Conservation (phyloP, 2,329 filamentous ascomycete genomes). For the Bimuria novae-zelandiae region DNA sequence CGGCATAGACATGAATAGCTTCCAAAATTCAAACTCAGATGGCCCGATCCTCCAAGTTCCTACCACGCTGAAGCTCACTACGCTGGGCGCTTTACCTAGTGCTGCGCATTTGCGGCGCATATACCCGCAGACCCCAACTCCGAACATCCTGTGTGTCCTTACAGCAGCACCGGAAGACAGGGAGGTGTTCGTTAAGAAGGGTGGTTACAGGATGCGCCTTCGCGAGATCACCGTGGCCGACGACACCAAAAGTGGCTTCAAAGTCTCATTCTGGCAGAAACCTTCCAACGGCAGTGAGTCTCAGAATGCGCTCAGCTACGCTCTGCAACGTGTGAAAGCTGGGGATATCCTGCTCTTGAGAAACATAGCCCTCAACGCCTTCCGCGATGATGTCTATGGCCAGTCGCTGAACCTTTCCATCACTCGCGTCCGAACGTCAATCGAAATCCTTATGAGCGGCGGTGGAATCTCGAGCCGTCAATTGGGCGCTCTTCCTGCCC, state of each 20-base stretch:
- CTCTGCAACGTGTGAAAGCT: conserved; percentile 58
- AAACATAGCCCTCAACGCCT: conserved; percentile 78
- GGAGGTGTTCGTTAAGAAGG: conserved; percentile 69
- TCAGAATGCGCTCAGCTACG: conserved; percentile 46
- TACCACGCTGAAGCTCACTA: conserved; percentile 54
- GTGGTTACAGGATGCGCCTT: conserved; percentile 54
- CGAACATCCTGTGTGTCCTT: conserved; percentile 80
- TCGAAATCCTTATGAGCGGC: conserved; percentile 68
- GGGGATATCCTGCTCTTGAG: conserved; percentile 80
- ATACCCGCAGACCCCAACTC: conserved; percentile 77
- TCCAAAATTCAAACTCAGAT: conserved; percentile 18
- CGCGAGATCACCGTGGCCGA: conserved; percentile 67
- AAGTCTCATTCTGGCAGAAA: conserved; percentile 75
- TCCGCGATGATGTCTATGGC: conserved; percentile 78
- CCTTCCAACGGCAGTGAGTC: conserved; percentile 18
- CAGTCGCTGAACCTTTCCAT: conserved; percentile 75
- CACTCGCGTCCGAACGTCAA: conserved; percentile 67
- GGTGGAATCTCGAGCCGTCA: conserved; percentile 56
- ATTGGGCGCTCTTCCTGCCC: conserved; percentile 45
- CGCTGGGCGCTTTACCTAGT: conserved; percentile 72
- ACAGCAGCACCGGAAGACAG: conserved; percentile 72
- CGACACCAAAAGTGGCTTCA: conserved; percentile 80
- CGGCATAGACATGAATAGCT: conserved; percentile 27
- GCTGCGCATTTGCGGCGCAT: conserved; percentile 69
- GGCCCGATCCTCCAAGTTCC: conserved; percentile 20